A percentile compares a stretch with the other conserved stretches of the same genome.
phyloP scores from a whole-genome alignment of 805 yeast species.

The Lachancea sp. region DNA sequence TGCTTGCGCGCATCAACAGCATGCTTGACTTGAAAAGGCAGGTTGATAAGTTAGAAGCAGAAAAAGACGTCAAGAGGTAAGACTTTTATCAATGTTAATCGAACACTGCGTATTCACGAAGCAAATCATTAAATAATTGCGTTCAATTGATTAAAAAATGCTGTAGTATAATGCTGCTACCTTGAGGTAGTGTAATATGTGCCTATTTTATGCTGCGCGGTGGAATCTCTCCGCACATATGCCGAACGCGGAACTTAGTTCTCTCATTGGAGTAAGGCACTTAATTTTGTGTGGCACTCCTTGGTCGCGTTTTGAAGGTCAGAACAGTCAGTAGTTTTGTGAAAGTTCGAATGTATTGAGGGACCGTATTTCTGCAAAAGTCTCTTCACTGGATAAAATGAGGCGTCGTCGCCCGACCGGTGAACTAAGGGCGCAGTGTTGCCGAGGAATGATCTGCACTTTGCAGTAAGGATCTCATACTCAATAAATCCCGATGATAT shows the following conservation, averaged over 20 bases:
- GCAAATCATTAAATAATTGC: too few species aligned
- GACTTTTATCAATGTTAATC: too few species aligned
- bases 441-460: conserved; percentile 1
- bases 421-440: background rate
- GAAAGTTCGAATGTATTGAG: background rate
- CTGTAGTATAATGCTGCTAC: too few species aligned
- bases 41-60: conserved; percentile 81
- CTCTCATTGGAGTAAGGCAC: background rate
- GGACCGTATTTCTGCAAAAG: background rate
- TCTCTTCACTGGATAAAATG: background rate
- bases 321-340: background rate
- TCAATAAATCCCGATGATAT: conserved; percentile 23
- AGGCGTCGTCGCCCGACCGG: background rate
- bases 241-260: too few species aligned
- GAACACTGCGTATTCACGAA: too few species aligned
- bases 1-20: conserved; percentile 61
- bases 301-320: background rate
- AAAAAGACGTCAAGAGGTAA: conserved; percentile 44
- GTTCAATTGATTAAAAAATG: too few species aligned
- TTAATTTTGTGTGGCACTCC: background rate
- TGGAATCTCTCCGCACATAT: background rate
- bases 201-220: background rate
- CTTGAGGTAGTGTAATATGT: too few species aligned
- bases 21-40: conserved; percentile 81
- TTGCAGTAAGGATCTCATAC: background rate